Percentiles rank a stretch among this genome's conserved stretches.
These are phyloP conservation scores for Vanderwaltozyma verrucispora DNA, from an alignment of 805 yeast species.

Conservation along the genomic window DNA sequence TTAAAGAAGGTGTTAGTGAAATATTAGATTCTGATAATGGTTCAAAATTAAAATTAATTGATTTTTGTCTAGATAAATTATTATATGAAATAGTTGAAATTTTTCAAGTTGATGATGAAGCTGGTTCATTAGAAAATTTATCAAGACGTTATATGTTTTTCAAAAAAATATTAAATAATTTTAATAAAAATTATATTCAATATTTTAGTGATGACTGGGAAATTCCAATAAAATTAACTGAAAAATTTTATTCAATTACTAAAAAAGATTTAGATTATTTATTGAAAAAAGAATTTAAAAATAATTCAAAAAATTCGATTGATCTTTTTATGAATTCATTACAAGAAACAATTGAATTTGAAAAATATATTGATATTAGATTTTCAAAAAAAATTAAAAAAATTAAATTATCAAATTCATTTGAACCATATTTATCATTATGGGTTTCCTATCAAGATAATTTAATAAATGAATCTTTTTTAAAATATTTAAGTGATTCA, in stretches of 20 bases:
- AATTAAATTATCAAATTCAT: constrained; percentile 46
- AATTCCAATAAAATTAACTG: constrained; percentile 50
- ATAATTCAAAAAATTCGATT: constrained; percentile 35
- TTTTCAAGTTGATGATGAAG: constrained; percentile 77
- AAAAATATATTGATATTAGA: constrained; percentile 53
- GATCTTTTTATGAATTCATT: constrained; percentile 58
- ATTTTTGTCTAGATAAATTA: constrained; percentile 63
- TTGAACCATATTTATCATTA: constrained; percentile 73
- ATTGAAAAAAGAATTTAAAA: constrained; percentile 35
- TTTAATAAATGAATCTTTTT: constrained; percentile 47
- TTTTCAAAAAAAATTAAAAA: constrained; percentile 40
- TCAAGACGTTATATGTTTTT: constrained; percentile 74
- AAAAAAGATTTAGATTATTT: constrained; percentile 52
- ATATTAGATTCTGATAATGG: constrained; percentile 59
- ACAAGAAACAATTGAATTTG: constrained; percentile 76
- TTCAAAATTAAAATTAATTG: constrained; percentile 48
- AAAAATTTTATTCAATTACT: constrained; percentile 58
- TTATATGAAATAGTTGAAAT: constrained; percentile 66
- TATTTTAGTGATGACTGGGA: constrained; percentile 68
- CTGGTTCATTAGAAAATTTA: constrained; percentile 86
- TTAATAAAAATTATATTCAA: constrained; percentile 39
- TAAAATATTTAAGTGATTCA: constrained; percentile 51
- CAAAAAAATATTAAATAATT: constrained; percentile 53
- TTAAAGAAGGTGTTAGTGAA: constrained; percentile 52
- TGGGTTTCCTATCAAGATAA: constrained; percentile 86